Conservation (phyloP, 208 protist species). For the Trypanosoma theileri region DNA sequence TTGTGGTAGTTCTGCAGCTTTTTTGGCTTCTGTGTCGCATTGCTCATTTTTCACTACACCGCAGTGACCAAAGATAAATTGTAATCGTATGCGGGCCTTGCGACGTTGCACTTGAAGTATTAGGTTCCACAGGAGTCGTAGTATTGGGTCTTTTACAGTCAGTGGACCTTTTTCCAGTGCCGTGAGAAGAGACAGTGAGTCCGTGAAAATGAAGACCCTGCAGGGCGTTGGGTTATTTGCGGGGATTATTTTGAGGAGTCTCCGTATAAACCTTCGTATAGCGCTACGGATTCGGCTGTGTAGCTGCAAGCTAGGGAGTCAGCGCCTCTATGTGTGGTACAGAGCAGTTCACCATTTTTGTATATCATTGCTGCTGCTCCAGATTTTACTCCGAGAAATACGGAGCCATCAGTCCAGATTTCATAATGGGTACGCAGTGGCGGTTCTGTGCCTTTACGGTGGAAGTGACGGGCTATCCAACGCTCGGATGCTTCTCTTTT, state of each 20-base stretch:
- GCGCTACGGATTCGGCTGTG: constrained; percentile 22
- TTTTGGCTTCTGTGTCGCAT: neutral
- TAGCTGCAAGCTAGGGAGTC: constrained; percentile 24
- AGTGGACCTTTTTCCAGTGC: neutral
- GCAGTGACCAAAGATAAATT: neutral
- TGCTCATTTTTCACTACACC: neutral
- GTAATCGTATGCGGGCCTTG: neutral
- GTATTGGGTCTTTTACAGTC: neutral
- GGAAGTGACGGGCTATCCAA: neutral
- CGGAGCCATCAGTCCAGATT: constrained; percentile 28
- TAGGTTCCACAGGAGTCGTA: neutral
- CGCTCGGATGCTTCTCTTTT: constrained; percentile 3
- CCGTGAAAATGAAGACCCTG: constrained; percentile 1
- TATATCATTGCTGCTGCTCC: constrained; percentile 23
- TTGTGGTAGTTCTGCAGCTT: neutral
- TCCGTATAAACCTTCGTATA: constrained; percentile 13
- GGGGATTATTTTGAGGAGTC: neutral
- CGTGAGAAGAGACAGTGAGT: neutral
- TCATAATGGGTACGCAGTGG: constrained; percentile 7
- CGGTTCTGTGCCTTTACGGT: neutral
- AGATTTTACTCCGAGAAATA: constrained; percentile 15
- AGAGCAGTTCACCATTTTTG: neutral
- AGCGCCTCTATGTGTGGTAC: constrained; percentile 1
- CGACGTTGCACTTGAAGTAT: neutral
- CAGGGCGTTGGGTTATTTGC: neutral